Evolutionary conservation across 257 asterid species (phyloP), one percentile per base, ranked within the genome.

Genomic region (Plantago ovata): DNA sequence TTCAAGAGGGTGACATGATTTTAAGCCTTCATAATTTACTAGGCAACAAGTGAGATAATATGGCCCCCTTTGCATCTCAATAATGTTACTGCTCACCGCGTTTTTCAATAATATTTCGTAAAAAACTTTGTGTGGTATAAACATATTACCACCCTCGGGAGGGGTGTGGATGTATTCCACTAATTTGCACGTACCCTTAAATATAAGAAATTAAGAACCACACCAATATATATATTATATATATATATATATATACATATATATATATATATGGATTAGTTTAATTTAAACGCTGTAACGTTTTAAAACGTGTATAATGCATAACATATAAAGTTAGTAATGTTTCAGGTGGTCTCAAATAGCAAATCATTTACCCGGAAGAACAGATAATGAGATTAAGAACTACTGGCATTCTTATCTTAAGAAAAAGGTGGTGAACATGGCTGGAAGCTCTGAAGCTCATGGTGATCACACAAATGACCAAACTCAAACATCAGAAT

Each of bases 11-110:
- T 69, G 80, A 81, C 42, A 63, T 40, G 21, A 72, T 89, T 50
- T 44, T 84, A 62, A 56, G 82, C 76, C 82, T 86, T 71, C 97
- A 89, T 78, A 73, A 61, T 69, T 60, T 78, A 56, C 64, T 89
- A 62, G 97, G 97, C 70, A 89, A 86, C 93, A 89, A 89, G 97
- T 86, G 77, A 79, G 84, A 72, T 68, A 43, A 6, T n/a, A 23
- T n/a, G 40, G n/a, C n/a, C n/a, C n/a, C 48, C 58, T 11, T 59
- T 28, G 18, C 15, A 38, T 15, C 13, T 48, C 40, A 50, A 38
- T 3, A 15, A 18, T 2, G 18, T 44, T 44, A 4, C n/a, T n/a
- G n/a, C n/a, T n/a, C n/a, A n/a, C n/a, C n/a, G n/a, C n/a, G n/a
- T n/a, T n/a, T n/a, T n/a, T n/a, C n/a, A n/a, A n/a, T n/a, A n/a